Base-by-base conservation (phyloP, 202 grass and related monocot species). In the Hordeum pubiflorum region DNA sequence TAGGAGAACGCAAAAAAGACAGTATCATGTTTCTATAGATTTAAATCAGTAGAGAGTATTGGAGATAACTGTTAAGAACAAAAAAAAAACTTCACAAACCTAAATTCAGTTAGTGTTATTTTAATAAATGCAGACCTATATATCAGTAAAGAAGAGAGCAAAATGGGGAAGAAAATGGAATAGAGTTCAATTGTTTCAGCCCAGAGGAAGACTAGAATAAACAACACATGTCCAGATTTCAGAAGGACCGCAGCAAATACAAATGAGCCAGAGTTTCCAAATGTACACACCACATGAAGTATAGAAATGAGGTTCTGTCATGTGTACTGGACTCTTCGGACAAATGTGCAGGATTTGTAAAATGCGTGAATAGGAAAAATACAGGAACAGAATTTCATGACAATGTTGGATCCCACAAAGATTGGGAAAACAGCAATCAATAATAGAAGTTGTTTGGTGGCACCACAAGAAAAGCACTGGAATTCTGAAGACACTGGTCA, bases 1-100 rank as follows among this genome's bases (percentile, higher is more conserved):
- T 95, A 80, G 46, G 63, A 75, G 36, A 23, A 44, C 23, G 26
- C 18, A 11, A 23, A 56, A 11, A 74, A 37, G 43, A 69, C 59
- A 23, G 50, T 20, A 85, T 61, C 55, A 73, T 41, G 24, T 61
- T 72, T 84, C 34, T 48, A 20, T 43, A 79, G 26, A 13, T 17
- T 56, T 17, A 52, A 68, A 67, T 80, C 58, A 20, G 70, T 33
- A 29, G 20, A 66, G 5, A 20, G 69, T 27, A 72, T 24, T 13
- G 3, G 14, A 43, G 34, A 56, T 3, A 43, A 27, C 1, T 46
- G 9, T 44, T 58, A 50, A 10, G 3, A 58, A 46, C 3, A 9
- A 66, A 10, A 66, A 85, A 46, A 38, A 17, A 33, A 24, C 12
- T 69, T 57, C 18, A 2, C 29, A 50, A 40, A 46, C 24, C 15